Base-by-base conservation (phyloP, 352 stramenopile genomes). In the Phytophthora crassamura region DNA sequence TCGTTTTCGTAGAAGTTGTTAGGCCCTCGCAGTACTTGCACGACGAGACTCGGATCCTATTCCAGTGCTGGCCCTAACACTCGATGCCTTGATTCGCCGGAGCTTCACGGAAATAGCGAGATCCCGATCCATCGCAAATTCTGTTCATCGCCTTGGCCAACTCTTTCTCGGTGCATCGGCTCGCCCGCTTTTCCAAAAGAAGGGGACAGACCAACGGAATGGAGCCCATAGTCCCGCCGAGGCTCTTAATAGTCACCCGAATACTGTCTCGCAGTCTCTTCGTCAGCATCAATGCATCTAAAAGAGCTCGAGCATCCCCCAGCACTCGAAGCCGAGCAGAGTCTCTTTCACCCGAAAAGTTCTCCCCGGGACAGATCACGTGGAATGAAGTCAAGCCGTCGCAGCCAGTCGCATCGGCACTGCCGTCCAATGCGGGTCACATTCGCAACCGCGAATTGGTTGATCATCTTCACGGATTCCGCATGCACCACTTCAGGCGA, bases 381-480 rank as follows among this genome's bases (percentile, higher is more conserved):
- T 25, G 20, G 36, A 16, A 28, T 16, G 30, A 64, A 67, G 11
- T 65, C 46, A 15, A 59, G 55, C 5, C 22, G 42, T 51, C 39
- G 28, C 30, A 69, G 59, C 61, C 61, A 69, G 61, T 69, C 61
- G 36, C 61, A 69, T 5, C 8, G 14, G 20, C 61, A 64, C 12
- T 45, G n/a, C 1, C 28, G 32, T 14, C 61, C 61, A 9, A 69
- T 12, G 20, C 64, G 53, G 1, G 40, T 64, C 14, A 53, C 38
- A 30, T 59, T 59, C 16, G 50, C 52, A 1, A 35, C 28, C 2
- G 40, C 38, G 28, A 70, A 64, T 16, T 46, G 10, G 20, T 65
- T 22, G 14, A 70, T 30, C 7, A n/a, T 10, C n/a, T 39, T 59
- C n/a, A 50, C 10, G 1, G 41, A 35, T 30, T 40, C 38, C 15